Evolutionary conservation across 2,329 filamentous ascomycete species (phyloP).

Genomic region (Fusarium albidum): DNA sequence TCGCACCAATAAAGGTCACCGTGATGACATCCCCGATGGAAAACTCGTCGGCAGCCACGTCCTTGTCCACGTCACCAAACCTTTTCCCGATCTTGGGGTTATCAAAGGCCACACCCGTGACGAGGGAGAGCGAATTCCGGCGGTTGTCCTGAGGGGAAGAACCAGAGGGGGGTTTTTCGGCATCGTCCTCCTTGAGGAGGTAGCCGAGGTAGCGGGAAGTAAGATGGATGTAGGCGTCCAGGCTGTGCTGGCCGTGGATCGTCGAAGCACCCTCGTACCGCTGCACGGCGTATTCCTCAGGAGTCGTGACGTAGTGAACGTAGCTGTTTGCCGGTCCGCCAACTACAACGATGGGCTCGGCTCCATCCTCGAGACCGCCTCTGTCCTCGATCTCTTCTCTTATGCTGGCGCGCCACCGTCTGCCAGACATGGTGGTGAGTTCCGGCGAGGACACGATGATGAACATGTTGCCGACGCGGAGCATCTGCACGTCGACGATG

Average conservation of each 20-base stretch:
- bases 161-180: constrained; percentile 58
- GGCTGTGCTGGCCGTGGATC: constrained; percentile 82
- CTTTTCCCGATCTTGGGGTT: constrained; percentile 67
- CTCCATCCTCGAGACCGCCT: constrained; percentile 55
- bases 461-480: constrained; percentile 84
- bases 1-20: constrained; percentile 82
- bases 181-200: constrained; percentile 42
- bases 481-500: constrained; percentile 85
- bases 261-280: constrained; percentile 96
- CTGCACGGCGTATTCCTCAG: constrained; percentile 83
- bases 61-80: constrained; percentile 73
- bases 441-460: constrained; percentile 88
- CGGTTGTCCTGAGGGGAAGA: constrained; percentile 79
- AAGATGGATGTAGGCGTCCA: constrained; percentile 88
- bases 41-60: constrained; percentile 61
- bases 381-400: constrained; percentile 54
- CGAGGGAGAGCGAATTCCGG: constrained; percentile 79
- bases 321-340: constrained; percentile 93
- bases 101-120: constrained; percentile 81
- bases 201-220: constrained; percentile 69
- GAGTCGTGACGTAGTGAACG: constrained; percentile 80
- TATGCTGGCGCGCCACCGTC: constrained; percentile 83
- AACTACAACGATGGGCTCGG: constrained; percentile 77
- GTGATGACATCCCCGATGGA: constrained; percentile 67
- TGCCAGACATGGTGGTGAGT: constrained; percentile 85